These are phyloP conservation scores for Spergularia bocconei DNA, from an alignment of 148 eudicot genomes.

Conservation along the genomic window DNA sequence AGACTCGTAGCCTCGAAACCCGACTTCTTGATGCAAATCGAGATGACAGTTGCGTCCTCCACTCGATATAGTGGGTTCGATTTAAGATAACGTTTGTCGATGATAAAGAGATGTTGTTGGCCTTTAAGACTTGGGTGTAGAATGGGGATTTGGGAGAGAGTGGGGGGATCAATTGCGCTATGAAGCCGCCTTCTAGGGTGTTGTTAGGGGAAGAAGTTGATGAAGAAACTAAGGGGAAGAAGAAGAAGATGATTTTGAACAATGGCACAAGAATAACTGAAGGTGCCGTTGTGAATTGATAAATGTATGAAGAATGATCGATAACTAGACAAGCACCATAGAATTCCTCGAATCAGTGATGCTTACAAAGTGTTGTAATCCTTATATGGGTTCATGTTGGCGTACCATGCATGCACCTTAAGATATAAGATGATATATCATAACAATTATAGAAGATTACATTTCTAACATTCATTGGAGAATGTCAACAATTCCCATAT, in stretches of 20 bases:
- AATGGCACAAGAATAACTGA: too few species aligned
- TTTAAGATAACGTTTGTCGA: neutral
- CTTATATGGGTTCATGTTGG: too few species aligned
- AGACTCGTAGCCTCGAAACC: neutral
- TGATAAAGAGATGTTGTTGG: neutral
- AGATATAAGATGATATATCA: too few species aligned
- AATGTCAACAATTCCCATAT: too few species aligned
- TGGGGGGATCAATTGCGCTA: neutral
- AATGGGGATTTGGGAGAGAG: neutral
- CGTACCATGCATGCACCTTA: too few species aligned
- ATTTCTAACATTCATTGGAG: too few species aligned
- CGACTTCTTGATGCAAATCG: neutral
- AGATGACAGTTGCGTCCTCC: neutral
- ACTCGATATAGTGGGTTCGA: neutral
- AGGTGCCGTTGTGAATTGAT: too few species aligned
- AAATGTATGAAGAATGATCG: too few species aligned
- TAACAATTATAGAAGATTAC: too few species aligned
- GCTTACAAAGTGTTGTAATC: too few species aligned
- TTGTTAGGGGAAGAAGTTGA: neutral
- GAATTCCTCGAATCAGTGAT: too few species aligned
- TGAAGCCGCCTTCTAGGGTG: neutral
- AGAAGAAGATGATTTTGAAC: neutral
- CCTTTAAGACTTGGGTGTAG: neutral
- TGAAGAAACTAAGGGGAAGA: neutral
- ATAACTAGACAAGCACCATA: too few species aligned